Evolutionary conservation across 1,284 basidiomycete species (phyloP), one percentile per base, ranked within the genome.

Genomic region (Butyriboletus regius): DNA sequence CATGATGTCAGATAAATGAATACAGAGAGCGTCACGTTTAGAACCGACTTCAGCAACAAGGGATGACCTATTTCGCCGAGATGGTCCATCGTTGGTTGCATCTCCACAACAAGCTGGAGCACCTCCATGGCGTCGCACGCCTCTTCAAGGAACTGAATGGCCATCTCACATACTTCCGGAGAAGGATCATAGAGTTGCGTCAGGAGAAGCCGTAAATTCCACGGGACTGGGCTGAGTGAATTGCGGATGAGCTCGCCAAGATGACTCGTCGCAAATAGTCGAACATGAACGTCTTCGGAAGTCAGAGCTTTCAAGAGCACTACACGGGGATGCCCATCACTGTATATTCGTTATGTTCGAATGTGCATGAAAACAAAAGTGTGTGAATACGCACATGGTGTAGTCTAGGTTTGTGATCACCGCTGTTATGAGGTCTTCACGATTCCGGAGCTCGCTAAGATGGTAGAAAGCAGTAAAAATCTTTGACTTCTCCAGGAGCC

Each of bases 381-480:
- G 24, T 37, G 14, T 18, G 22, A 43, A 48, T 4, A 67, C 85
- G 56, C 58, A 93, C 92, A 86, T 81, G 66, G 80, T 79, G 62
- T 94, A 95, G 69, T 98, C 92, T 39, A 98, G 75, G 59, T 91
- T 90, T 61, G 93, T 89, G 45, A 98, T 87, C 56, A 97, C 90
- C 10, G 84, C 85, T 60, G 85, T 88, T 55, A 94, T 88, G 35
- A 98, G 75, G 62, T 98, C 94, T 62, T 97, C 93, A 33, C 96
- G 77, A 65, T 87, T 88, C 31, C 86, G 77, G 43, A 97, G 74
- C 64, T 98, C 94, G 64, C 87, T 91, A 28, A 98, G 71, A 60
- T 93, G 91, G 62, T 98, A 97, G 64, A 98, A 90, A 0, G 89
- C 86, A 0, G 94, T 96, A 67, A 97, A 98, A 35, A 97, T 79